Evolutionary conservation across 208 protist genomes (phyloP).

Genomic region (Leishmania gerbilli): DNA sequence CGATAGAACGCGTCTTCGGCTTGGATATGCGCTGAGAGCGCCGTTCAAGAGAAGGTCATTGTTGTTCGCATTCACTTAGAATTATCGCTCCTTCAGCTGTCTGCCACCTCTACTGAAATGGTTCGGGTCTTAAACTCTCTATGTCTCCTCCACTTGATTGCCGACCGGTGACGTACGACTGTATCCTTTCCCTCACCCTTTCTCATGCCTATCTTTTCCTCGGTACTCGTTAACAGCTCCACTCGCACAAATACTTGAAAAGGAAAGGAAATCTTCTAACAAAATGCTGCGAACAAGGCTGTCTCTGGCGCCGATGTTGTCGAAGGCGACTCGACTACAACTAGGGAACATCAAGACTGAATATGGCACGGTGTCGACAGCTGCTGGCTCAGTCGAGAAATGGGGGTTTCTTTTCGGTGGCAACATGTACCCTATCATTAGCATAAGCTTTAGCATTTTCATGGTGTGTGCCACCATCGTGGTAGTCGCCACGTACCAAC

Average conservation of each 20-base stretch:
- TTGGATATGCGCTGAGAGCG: background rate
- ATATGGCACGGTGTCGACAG: slow-evolving; percentile 79
- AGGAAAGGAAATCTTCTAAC: background rate
- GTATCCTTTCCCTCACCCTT: background rate
- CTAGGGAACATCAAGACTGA: slow-evolving; percentile 91
- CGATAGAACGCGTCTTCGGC: background rate
- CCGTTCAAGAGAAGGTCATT: background rate
- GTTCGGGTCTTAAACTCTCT: background rate
- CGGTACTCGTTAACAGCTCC: background rate
- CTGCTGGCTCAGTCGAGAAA: slow-evolving; percentile 86
- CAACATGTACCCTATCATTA: slow-evolving; percentile 67
- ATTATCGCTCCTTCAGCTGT: background rate
- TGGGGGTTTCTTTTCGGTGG: slow-evolving; percentile 84
- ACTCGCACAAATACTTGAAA: background rate
- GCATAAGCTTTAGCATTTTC: slow-evolving; percentile 37
- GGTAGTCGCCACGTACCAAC: slow-evolving; percentile 67
- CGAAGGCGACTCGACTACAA: slow-evolving; percentile 86
- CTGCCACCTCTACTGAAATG: background rate
- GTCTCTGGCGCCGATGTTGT: slow-evolving; percentile 67
- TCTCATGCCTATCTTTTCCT: slow-evolving; percentile 9
- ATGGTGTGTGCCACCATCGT: slow-evolving; percentile 39
- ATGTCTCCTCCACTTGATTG: background rate
- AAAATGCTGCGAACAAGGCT: slow-evolving; percentile 30
- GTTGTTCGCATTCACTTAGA: background rate
- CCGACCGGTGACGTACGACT: background rate